phyloP scores from a whole-genome alignment of 352 stramenopile species.

The Globisporangium apiculatum region DNA sequence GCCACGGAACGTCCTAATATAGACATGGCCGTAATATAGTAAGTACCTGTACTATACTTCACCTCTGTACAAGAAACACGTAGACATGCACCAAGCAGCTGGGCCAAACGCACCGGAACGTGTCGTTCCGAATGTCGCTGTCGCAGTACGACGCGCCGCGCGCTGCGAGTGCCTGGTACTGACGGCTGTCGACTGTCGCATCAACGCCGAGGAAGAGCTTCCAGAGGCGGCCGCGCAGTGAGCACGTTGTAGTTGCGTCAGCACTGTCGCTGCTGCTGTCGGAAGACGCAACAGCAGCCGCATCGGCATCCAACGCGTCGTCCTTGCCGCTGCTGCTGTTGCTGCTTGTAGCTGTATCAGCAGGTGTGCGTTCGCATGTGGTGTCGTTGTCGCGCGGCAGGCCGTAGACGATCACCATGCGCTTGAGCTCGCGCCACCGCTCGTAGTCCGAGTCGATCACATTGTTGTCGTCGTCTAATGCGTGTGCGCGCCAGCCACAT shows the following conservation, averaged over 20 bases:
- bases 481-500: not conserved
- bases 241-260: constrained; percentile 24
- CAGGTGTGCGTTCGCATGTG: not conserved
- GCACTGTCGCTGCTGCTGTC: not conserved
- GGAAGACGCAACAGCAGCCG: not conserved
- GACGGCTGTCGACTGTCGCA: constrained; percentile 37
- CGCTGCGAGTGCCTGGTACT: constrained; percentile 66
- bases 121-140: constrained; percentile 89
- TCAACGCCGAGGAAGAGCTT: constrained; percentile 84
- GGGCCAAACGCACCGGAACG: constrained; percentile 44
- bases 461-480: constrained; percentile 25
- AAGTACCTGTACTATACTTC: no score
- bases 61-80: no score
- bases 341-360: not conserved
- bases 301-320: not conserved
- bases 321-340: not conserved
- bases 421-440: constrained; percentile 76
- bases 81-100: not conserved
- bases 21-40: not conserved
- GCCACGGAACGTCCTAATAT: constrained; percentile 68
- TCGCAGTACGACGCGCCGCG: constrained; percentile 78
- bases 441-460: constrained; percentile 57
- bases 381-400: constrained; percentile 43
- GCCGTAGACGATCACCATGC: constrained; percentile 74
- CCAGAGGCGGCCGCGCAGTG: constrained; percentile 82